Percentiles rank a stretch among this genome's conserved stretches.
Evolutionary conservation across 805 yeast species (phyloP).

Genomic region (Kluyveromyces nonfermentans): DNA sequence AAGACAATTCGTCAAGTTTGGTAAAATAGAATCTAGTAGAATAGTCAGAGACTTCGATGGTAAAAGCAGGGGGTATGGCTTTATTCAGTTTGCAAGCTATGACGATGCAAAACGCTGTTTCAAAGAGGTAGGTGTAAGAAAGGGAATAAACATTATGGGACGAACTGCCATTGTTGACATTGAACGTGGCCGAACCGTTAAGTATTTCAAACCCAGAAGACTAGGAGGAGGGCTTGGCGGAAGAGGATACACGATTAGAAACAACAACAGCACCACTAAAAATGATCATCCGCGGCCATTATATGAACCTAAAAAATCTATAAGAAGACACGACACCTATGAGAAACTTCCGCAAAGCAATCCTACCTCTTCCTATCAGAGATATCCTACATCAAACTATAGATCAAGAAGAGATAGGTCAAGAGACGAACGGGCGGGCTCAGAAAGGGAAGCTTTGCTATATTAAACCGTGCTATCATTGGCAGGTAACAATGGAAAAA

Average conservation of each 20-base stretch:
- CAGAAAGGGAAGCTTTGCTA: not conserved
- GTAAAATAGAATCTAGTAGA: constrained; percentile 55
- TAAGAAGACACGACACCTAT: not conserved
- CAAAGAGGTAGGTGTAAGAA: constrained; percentile 38
- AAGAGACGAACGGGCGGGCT: not conserved
- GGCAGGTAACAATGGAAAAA: no score
- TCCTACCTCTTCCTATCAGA: not conserved
- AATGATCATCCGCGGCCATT: not conserved
- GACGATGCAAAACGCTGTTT: constrained; percentile 53
- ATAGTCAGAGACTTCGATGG: constrained; percentile 47
- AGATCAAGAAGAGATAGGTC: constrained; percentile 3
- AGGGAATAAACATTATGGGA: constrained; percentile 42
- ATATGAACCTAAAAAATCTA: not conserved
- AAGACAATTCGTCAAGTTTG: constrained; percentile 51
- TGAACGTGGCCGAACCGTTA: constrained; percentile 57
- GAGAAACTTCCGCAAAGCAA: not conserved
- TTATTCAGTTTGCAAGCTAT: constrained; percentile 58
- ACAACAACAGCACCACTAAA: constrained; percentile 4
- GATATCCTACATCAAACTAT: not conserved
- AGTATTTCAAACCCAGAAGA: constrained; percentile 63
- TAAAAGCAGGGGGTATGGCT: constrained; percentile 75
- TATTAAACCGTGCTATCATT: no score
- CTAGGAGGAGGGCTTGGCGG: constrained; percentile 96
- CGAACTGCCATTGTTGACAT: constrained; percentile 58
- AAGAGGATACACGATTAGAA: constrained; percentile 43